A percentile compares a stretch with the other conserved stretches of the same genome.
Conservation (phyloP, 352 stramenopile genomes). For the Globisporangium nunn region DNA sequence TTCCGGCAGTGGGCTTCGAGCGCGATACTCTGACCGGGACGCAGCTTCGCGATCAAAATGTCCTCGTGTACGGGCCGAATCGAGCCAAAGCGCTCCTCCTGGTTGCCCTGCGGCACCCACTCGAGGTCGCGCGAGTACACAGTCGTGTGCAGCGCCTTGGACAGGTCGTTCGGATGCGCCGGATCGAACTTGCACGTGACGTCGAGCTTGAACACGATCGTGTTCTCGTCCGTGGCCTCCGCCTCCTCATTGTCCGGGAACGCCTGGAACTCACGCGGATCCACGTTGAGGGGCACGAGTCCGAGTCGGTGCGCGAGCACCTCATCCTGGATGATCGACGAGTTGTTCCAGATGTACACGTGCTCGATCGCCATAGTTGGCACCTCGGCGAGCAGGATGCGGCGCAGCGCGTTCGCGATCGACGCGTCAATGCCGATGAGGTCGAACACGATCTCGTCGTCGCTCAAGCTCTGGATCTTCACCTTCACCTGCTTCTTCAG, state of each 20-base stretch:
- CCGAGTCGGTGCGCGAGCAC: constrained; percentile 88
- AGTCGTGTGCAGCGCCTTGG: constrained; percentile 17
- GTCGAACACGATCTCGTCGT: constrained; percentile 90
- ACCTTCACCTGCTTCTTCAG: constrained; percentile 82
- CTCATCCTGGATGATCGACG: constrained; percentile 92
- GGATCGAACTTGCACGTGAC: constrained; percentile 84
- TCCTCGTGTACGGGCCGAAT: constrained; percentile 91
- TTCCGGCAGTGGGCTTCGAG: constrained; percentile 93
- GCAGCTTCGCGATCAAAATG: constrained; percentile 95
- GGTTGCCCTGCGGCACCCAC: constrained; percentile 95
- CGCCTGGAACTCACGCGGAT: constrained; percentile 81
- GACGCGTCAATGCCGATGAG: constrained; percentile 88
- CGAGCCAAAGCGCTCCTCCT: constrained; percentile 85
- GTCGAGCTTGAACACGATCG: constrained; percentile 94
- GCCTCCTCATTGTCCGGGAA: constrained; percentile 85
- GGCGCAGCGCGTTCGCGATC: constrained; percentile 89
- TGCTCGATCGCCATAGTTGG: constrained; percentile 92
- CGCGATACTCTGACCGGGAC: constrained; percentile 94
- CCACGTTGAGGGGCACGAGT: constrained; percentile 77
- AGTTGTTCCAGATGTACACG: constrained; percentile 94
- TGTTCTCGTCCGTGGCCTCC: constrained; percentile 93
- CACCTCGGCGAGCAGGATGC: constrained; percentile 89
- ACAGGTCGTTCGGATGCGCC: constrained; percentile 38
- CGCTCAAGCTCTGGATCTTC: constrained; percentile 75
- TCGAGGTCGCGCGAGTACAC: constrained; percentile 94